Percentiles rank a stretch among this genome's conserved stretches.
Conservation (phyloP, 495 filamentous ascomycete species). For the Lepraria neglecta region DNA sequence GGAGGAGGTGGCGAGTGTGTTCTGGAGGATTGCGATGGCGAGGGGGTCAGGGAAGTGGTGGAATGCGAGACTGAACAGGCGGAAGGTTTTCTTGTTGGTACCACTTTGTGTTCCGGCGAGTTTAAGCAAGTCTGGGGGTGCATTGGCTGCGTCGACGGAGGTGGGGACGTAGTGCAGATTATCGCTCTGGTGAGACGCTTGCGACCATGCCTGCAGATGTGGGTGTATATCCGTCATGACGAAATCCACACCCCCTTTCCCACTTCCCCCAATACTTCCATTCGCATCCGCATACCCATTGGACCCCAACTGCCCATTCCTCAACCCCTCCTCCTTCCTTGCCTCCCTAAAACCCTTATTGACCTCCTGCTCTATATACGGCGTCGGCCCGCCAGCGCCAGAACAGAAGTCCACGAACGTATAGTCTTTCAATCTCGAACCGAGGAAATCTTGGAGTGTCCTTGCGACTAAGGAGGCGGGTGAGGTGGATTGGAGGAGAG, state of each 20-base stretch:
- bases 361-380: slow-evolving; percentile 52
- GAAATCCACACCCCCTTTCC: slow-evolving; percentile 47
- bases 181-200: slow-evolving; percentile 42
- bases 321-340: slow-evolving; percentile 20
- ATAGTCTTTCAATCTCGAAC: slow-evolving; percentile 37
- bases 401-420: slow-evolving; percentile 69
- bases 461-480: slow-evolving; percentile 35
- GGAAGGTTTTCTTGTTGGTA: slow-evolving; percentile 40
- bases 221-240: slow-evolving; percentile 66
- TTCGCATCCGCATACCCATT: slow-evolving; percentile 9
- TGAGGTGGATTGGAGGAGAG: slow-evolving; percentile 26
- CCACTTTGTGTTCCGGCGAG: slow-evolving; percentile 10
- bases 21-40: slow-evolving; percentile 52
- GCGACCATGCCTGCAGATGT: slow-evolving; percentile 53
- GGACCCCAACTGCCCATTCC: slow-evolving; percentile 4
- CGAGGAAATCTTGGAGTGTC: slow-evolving; percentile 38
- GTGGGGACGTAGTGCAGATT: slow-evolving; percentile 50
- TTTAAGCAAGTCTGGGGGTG: slow-evolving; percentile 41
- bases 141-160: slow-evolving; percentile 56
- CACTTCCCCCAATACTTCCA: slow-evolving; percentile 21
- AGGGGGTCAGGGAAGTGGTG: slow-evolving; percentile 66
- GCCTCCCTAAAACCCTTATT: slow-evolving; percentile 35
- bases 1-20: slow-evolving; percentile 56
- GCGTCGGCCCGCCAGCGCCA: slow-evolving; percentile 63
- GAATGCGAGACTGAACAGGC: slow-evolving; percentile 67